Evolutionary conservation across 2,329 filamentous ascomycete species (phyloP), one percentile per base, ranked within the genome.

Genomic region (Ambrosiella cleistominuta): DNA sequence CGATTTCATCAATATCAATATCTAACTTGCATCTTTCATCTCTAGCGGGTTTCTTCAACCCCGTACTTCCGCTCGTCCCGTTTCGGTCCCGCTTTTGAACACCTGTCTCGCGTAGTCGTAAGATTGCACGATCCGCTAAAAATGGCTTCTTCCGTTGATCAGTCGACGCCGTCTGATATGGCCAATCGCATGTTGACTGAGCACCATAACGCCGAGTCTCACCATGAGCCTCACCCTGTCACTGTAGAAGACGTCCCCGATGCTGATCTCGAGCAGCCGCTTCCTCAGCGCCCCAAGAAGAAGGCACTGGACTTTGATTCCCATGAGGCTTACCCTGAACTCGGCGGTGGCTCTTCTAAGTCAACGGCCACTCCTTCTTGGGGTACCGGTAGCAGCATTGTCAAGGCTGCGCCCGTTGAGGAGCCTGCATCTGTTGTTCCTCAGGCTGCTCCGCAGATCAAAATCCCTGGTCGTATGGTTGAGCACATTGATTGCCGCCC

Each of bases 281-380:
- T 40, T 38, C 35, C 52, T 27, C 27, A 27, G 27, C 37, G 38
- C 15, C 19, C 37, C 38, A n/a, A 27, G 37, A 40, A 40, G 39
- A 54, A 54, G 44, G 58, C 65, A 56, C 73, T 96, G 62, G 88
- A 97, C 70, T 90, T 88, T 17, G 79, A 87, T 66, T 95, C 88
- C 15, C 86, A 94, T 67, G 90, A 97, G 70, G 75, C 87, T 61
- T 98, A 98, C 77, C 93, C 93, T n/a, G 83, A 90, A 64, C 59
- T 61, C 12, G 59, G 59, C 15, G 38, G 47, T 36, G 56, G 59
- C 17, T 35, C 49, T 7, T 49, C 54, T 7, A 61, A 61, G 52
- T 39, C 52, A n/a, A 37, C 58, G 27, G 53, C 56, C 15, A 45
- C 54, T 15, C 59, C 59, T 40, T 55, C 59, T 12, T 61, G 59